Base-by-base conservation (phyloP, 768 basidiomycete species). In the Hygrocybe punicea region DNA sequence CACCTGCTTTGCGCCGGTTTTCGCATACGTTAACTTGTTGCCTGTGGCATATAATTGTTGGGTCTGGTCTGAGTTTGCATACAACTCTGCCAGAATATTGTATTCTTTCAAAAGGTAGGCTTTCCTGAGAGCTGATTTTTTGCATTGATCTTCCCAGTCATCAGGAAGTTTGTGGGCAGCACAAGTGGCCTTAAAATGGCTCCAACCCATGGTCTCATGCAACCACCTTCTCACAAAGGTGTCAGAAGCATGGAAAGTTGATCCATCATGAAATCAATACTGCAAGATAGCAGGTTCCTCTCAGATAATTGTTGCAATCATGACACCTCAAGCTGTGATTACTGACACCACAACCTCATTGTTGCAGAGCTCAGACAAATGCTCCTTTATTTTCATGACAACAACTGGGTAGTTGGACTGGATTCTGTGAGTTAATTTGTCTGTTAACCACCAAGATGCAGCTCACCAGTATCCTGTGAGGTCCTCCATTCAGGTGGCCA, bases 41-140 rank as follows among this genome's bases (percentile, higher is more conserved):
- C 69, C 71, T n/a, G 65, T 70, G 4, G 66, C 61, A 46, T 67
- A 73, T 0, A 71, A 29, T 8, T 8, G 8, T 36, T 74, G 67
- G 2, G 71, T 73, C 55, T 77, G 76, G 51, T 77, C 72, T 1
- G 67, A 65, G 49, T 76, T 76, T 48, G 73, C 66, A 11, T 56
- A 64, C 23, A 76, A 60, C 4, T 25, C 51, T 1, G 67, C 23
- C 1, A 68, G 67, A 6, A 78, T 71, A 25, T 66, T 63, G 0
- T 71, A 34, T 13, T 76, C 65, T 21, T 68, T 65, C 29, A 77
- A 71, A 1, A 51, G 19, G 34, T 64, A 62, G 4, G 61, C 65
- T 16, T 58, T 33, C 5, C 63, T 51, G 2, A 67, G 24, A 24
- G 65, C 69, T 9, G 72, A 29, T 29, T 29, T 29, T 4, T 29